phyloP scores from a whole-genome alignment of 1,284 basidiomycete species.

The Cutaneotrichosporon sp. region DNA sequence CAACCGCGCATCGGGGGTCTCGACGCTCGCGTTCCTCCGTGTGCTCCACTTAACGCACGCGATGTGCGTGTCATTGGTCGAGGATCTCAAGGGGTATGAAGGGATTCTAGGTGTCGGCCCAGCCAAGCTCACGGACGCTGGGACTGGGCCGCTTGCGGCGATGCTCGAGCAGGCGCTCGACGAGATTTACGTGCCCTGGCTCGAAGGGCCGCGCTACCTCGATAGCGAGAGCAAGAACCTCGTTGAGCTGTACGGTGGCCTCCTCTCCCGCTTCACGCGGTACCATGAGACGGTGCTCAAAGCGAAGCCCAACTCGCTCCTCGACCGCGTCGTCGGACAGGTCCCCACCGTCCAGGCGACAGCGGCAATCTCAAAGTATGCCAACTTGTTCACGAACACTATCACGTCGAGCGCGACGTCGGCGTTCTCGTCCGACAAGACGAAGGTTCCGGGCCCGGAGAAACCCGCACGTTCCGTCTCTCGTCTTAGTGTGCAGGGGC shows the following conservation, averaged over 20 bases:
- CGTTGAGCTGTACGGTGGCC: constrained; percentile 73
- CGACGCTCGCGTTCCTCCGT: constrained; percentile 87
- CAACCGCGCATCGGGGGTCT: constrained; percentile 68
- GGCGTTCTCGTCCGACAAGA: constrained; percentile 37
- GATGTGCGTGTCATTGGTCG: constrained; percentile 75
- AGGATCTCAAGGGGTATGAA: constrained; percentile 91
- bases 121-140: constrained; percentile 21
- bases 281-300: constrained; percentile 82
- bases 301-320: constrained; percentile 76
- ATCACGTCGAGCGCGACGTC: constrained; percentile 36
- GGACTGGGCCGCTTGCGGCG: constrained; percentile 58
- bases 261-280: constrained; percentile 74
- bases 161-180: constrained; percentile 96
- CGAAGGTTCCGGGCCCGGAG: constrained; percentile 1
- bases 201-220: constrained; percentile 85
- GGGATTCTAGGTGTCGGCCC: constrained; percentile 59
- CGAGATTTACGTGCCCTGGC: constrained; percentile 92
- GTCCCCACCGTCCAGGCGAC: constrained; percentile 61
- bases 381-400: constrained; percentile 60
- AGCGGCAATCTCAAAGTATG: constrained; percentile 62
- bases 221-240: constrained; percentile 88
- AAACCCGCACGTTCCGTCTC: constrained; percentile 14
- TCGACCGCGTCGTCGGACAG: constrained; percentile 82
- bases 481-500: constrained; percentile 17
- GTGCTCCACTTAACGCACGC: constrained; percentile 84